Evolutionary conservation across 116 monocot genomes (phyloP).

Genomic region (Posidonia oceanica): DNA sequence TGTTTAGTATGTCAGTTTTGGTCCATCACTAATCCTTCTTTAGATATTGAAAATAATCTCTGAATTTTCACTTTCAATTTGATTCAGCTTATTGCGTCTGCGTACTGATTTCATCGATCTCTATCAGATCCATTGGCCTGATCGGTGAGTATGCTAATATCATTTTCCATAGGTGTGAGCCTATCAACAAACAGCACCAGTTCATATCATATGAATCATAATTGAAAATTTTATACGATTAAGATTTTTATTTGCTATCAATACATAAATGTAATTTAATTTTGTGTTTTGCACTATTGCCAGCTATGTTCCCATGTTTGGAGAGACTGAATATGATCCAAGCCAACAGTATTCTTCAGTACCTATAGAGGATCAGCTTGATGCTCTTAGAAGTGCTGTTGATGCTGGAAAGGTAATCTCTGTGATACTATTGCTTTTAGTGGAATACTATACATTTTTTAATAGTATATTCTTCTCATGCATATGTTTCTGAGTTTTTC

Average conservation of each 20-base stretch:
- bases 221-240: too few species aligned
- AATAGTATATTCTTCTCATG: too few species aligned
- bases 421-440: not conserved
- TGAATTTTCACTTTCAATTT: not conserved
- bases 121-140: slow-evolving; percentile 98
- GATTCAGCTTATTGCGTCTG: slow-evolving; percentile 56
- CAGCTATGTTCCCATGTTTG: slow-evolving; percentile 92
- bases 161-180: too few species aligned
- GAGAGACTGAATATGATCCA: slow-evolving; percentile 76
- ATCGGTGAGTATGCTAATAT: slow-evolving; percentile 39
- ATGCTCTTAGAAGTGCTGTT: slow-evolving; percentile 59
- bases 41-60: not conserved
- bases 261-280: not conserved
- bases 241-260: too few species aligned
- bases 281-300: not conserved
- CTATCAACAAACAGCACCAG: too few species aligned
- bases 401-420: slow-evolving; percentile 53
- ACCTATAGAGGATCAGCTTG: slow-evolving; percentile 60
- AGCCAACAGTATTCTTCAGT: slow-evolving; percentile 49
- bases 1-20: not conserved
- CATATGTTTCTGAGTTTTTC: not conserved
- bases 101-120: slow-evolving; percentile 81
- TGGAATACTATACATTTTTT: too few species aligned
- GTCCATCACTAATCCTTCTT: not conserved
- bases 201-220: too few species aligned